These are phyloP conservation scores for Atalantia buxifolia DNA, from an alignment of 345 rosid genomes.

Conservation along the genomic window DNA sequence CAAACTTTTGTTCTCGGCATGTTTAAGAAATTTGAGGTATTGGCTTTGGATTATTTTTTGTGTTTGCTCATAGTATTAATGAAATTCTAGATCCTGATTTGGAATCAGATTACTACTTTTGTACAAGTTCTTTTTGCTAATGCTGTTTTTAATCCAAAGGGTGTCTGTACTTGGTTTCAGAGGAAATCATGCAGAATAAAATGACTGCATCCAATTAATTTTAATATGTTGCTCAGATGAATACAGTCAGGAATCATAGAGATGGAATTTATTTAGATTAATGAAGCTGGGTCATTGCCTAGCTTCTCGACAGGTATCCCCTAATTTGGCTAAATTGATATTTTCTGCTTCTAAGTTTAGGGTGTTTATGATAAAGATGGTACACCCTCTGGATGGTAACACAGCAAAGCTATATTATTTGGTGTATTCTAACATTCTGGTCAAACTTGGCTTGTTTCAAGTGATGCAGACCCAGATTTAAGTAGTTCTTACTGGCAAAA, in stretches of 20 bases:
- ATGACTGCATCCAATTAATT: neutral
- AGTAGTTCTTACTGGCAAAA: too few relatives aligned
- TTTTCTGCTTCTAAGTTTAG: neutral
- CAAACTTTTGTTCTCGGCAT: constrained; percentile 54
- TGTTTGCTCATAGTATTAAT: neutral
- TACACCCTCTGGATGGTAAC: neutral
- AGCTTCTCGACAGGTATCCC: neutral
- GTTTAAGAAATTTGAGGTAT: constrained; percentile 72
- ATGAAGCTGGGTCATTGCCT: neutral
- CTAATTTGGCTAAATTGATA: neutral
- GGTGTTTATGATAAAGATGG: neutral
- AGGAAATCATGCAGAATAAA: neutral
- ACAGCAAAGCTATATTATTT: neutral
- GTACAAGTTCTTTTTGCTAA: neutral
- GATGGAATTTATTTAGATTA: neutral
- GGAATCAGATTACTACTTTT: neutral
- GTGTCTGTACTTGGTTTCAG: neutral
- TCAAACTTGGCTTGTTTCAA: neutral
- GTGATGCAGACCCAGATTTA: neutral
- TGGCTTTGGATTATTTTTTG: neutral
- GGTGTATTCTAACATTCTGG: neutral
- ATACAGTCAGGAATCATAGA: neutral
- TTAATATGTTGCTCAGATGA: too few relatives aligned
- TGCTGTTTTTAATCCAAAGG: neutral
- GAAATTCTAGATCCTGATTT: neutral